phyloP scores from a whole-genome alignment of 2,329 filamentous ascomycete species.

The Cryphonectria naterciae region DNA sequence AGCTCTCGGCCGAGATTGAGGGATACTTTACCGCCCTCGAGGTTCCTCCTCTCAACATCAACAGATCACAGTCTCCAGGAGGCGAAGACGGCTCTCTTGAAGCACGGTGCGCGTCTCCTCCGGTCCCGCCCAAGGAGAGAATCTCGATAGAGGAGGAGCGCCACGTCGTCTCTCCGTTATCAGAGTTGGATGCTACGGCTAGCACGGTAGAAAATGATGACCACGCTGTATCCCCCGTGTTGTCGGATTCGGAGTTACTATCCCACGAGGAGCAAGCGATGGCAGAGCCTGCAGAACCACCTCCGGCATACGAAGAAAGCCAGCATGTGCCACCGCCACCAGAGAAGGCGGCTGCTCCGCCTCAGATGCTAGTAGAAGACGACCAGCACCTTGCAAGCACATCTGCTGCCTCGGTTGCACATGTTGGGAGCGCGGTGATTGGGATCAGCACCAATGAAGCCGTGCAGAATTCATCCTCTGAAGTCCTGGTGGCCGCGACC shows the following conservation, averaged over 20 bases:
- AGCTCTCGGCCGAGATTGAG: constrained; percentile 24
- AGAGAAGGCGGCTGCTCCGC: constrained; percentile 14
- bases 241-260: neutral
- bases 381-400: constrained; percentile 4
- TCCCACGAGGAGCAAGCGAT: accelerated
- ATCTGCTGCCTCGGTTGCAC: constrained; percentile 7
- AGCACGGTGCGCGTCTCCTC: constrained; percentile 22
- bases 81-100: constrained; percentile 4
- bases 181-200: constrained; percentile 12
- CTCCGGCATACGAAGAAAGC: constrained; percentile 26
- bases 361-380: neutral
- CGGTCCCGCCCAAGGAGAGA: constrained; percentile 27
- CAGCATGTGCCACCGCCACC: constrained; percentile 19
- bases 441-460: constrained; percentile 1
- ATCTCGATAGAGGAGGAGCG: constrained; percentile 8
- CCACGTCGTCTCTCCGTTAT: neutral
- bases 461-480: neutral
- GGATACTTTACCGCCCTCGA: constrained; percentile 24
- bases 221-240: constrained; percentile 1
- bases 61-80: constrained; percentile 16
- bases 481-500: neutral
- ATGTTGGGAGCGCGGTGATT: neutral
- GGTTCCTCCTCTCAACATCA: constrained; percentile 22
- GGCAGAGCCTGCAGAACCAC: constrained; percentile 1
- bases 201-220: neutral